A percentile compares a stretch with the other conserved stretches of the same genome.
These are phyloP conservation scores for Candida namnaoensis DNA, from an alignment of 805 yeast species.

Conservation along the genomic window DNA sequence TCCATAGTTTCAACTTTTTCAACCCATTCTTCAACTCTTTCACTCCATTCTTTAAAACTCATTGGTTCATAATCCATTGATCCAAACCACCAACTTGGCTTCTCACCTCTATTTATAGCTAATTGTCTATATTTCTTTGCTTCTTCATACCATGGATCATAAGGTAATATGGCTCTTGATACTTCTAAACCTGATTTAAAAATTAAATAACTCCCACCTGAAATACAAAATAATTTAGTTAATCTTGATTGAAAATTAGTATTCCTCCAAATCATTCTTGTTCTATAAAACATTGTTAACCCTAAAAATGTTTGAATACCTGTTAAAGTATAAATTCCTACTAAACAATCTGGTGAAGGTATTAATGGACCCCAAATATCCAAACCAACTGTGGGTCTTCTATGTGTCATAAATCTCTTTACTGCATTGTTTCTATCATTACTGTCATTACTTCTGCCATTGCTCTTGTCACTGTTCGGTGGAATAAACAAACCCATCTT, in stretches of 20 bases:
- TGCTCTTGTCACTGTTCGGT: background rate
- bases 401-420: slow-evolving; percentile 10
- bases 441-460: background rate
- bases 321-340: slow-evolving; percentile 43
- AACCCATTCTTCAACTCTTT: slow-evolving; percentile 16
- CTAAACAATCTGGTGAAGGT: slow-evolving; percentile 59
- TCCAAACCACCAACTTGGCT: slow-evolving; percentile 58
- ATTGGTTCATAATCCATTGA: slow-evolving; percentile 51
- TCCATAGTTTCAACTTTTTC: slow-evolving; percentile 3
- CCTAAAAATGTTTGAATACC: slow-evolving; percentile 49
- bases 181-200: slow-evolving; percentile 49
- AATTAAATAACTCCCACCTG: slow-evolving; percentile 38
- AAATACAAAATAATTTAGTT: slow-evolving; percentile 22
- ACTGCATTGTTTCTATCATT: background rate
- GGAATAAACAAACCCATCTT: slow-evolving; percentile 2
- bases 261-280: slow-evolving; percentile 15
- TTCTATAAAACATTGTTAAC: slow-evolving; percentile 16
- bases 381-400: slow-evolving; percentile 52
- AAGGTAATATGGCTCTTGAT: slow-evolving; percentile 36
- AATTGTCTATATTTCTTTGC: slow-evolving; percentile 44
- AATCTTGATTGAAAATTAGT: slow-evolving; percentile 19
- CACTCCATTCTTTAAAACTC: slow-evolving; percentile 27
- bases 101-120: slow-evolving; percentile 33
- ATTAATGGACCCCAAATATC: slow-evolving; percentile 62
- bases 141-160: slow-evolving; percentile 71